Conservation (phyloP, 2,329 filamentous ascomycete species). For the Neoascochyta sp. region DNA sequence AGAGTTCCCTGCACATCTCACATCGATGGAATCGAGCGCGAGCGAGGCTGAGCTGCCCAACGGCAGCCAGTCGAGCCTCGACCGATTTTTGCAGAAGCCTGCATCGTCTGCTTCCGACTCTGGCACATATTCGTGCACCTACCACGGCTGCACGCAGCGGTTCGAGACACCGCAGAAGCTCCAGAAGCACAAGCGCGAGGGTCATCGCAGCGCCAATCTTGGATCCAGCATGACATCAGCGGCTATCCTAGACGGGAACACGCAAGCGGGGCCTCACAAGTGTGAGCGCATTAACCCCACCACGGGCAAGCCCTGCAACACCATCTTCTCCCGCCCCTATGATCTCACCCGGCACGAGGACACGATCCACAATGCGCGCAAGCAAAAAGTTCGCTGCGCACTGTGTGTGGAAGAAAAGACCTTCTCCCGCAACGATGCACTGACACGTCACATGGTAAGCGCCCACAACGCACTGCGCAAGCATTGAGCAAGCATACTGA, state of each 20-base stretch:
- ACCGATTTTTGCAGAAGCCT: conserved; percentile 51
- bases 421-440: conserved; percentile 89
- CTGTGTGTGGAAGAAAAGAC: conserved; percentile 95
- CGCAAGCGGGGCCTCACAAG: conserved; percentile 86
- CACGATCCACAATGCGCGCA: conserved; percentile 91
- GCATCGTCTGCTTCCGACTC: conserved; percentile 65
- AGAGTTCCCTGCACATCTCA: conserved; percentile 57
- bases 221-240: conserved; percentile 50
- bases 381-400: conserved; percentile 90
- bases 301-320: conserved; percentile 91
- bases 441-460: conserved; percentile 77
- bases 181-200: conserved; percentile 94
- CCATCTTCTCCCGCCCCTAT: conserved; percentile 91
- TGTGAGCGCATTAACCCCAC: conserved; percentile 93
- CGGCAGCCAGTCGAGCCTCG: conserved; percentile 40
- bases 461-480: conserved; percentile 13
- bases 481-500: conserved; percentile 19
- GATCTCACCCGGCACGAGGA: conserved; percentile 95
- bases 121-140: conserved; percentile 94
- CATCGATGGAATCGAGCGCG: conserved; percentile 59
- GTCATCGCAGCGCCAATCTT: conserved; percentile 60
- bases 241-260: conserved; percentile 63
- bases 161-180: conserved; percentile 85
- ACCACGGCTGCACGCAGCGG: conserved; percentile 81
- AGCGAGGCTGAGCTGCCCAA: conserved; percentile 50